Base-by-base conservation (phyloP, 176 grass and related monocot species). In the Oryza punctata region DNA sequence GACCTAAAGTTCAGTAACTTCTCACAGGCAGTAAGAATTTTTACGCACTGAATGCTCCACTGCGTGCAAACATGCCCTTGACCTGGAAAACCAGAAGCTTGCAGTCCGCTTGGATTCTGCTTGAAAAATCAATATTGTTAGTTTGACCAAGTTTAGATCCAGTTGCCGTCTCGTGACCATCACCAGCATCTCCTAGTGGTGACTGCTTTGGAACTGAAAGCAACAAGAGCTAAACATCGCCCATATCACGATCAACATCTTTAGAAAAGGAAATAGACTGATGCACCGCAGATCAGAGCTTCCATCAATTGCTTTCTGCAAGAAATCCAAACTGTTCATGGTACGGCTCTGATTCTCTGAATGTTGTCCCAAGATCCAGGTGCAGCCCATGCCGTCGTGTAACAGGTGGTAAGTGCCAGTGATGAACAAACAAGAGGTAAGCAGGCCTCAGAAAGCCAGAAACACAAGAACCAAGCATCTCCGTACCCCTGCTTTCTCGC, bases 341-440 rank as follows among this genome's bases (percentile, higher is more conserved):
- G 79, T 86, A 90, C 84, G 84, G 46, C 26, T 86, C 84, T 78
- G 84, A 77, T 60, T 54, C 21, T 90, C 84, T 82, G 84, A 67
- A 67, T 72, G 50, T 67, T 82, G 63, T 76, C 66, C 63, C 70
- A 28, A 47, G 80, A 78, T 82, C 79, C 45, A 78, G 61, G 28
- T 38, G 79, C 68, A 75, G 50, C 75, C 74, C 84, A 87, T 11
- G 25, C 75, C 12, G 60, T 9, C 26, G 64, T 77, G 44, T 59
- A 16, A 21, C 79, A 82, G 38, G 75, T 69, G 78, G 35, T 60
- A 47, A 49, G 45, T 54, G 54, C 67, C 57, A 60, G 66, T 6
- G 25, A 57, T 78, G 75, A 75, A 80, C 46, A 64, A 87, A 65
- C 74, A 75, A 69, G 37, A 64, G 10, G 37, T 74, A 49, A 73